phyloP scores from a whole-genome alignment of 140 eudicot species.

The Anethum foeniculum region DNA sequence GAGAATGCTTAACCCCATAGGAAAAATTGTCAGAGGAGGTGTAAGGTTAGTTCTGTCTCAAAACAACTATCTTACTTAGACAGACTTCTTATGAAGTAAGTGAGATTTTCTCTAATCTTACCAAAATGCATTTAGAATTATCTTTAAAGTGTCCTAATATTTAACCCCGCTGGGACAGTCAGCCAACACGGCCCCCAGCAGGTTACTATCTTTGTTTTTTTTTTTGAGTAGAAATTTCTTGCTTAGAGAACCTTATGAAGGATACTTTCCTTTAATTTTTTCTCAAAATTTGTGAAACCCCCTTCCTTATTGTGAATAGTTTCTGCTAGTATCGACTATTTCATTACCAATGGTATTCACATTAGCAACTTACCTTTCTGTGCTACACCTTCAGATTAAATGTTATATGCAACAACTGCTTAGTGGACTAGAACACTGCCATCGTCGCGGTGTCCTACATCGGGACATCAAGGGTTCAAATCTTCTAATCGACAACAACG shows the following conservation, averaged over 20 bases:
- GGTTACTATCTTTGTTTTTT: not conserved
- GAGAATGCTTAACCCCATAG: not conserved
- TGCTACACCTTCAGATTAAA: conserved; percentile 54
- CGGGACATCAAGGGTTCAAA: conserved; percentile 97
- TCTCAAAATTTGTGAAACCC: not conserved
- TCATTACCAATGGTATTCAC: not conserved
- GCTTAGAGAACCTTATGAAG: not conserved
- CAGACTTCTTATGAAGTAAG: not conserved
- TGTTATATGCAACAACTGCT: conserved; percentile 86
- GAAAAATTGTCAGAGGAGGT: not conserved
- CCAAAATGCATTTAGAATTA: not conserved
- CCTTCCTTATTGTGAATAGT: not conserved
- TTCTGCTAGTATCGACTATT: not conserved
- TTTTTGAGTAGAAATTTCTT: not conserved
- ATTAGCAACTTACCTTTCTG: not conserved
- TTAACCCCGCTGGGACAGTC: not conserved
- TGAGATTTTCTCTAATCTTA: not conserved
- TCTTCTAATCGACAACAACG: conserved; percentile 58
- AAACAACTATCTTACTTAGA: not conserved
- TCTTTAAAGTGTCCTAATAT: not conserved
- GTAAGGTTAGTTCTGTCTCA: not conserved
- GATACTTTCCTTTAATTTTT: no score
- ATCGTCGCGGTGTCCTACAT: conserved; percentile 74
- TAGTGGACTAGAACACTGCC: conserved; percentile 80
- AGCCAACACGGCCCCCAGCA: not conserved